Conservation (phyloP, 2,329 filamentous ascomycete genomes). For the Thyridium curvatum region DNA sequence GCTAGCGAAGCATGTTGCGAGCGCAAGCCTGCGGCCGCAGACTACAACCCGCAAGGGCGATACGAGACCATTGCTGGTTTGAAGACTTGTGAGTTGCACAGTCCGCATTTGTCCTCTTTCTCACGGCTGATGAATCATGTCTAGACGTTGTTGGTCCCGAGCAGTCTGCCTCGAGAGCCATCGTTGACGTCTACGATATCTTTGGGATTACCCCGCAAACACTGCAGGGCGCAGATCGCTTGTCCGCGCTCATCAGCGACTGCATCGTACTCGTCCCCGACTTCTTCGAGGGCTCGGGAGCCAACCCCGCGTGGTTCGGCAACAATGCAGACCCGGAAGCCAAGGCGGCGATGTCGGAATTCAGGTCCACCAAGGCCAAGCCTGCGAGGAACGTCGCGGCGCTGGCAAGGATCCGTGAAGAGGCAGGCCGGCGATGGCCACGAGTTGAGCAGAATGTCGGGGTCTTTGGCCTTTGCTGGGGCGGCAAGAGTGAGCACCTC, state of each 20-base stretch:
- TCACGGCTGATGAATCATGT: conserved; percentile 3
- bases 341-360: conserved; percentile 17
- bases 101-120: not conserved
- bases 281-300: conserved; percentile 17
- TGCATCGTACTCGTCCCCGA: conserved; percentile 22
- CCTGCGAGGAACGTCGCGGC: conserved; percentile 18
- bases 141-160: conserved; percentile 29
- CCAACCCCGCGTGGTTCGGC: conserved; percentile 26
- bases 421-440: conserved; percentile 23
- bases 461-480: conserved; percentile 43
- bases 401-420: conserved; percentile 23
- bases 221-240: conserved; percentile 38
- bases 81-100: conserved; percentile 29
- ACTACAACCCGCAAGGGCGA: conserved; percentile 31
- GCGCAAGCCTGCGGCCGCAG: conserved; percentile 28
- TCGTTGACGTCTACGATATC: conserved; percentile 41
- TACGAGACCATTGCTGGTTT: conserved; percentile 31
- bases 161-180: conserved; percentile 22
- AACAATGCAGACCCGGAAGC: conserved; percentile 22
- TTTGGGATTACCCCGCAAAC: conserved; percentile 39
- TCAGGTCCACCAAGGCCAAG: conserved; percentile 22
- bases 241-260: conserved; percentile 19
- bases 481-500: conserved; percentile 29
- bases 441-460: conserved; percentile 32
- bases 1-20: conserved; percentile 19